Evolutionary conservation across 352 stramenopile species (phyloP).

Genomic region (Thalassiosira mediterranea): DNA sequence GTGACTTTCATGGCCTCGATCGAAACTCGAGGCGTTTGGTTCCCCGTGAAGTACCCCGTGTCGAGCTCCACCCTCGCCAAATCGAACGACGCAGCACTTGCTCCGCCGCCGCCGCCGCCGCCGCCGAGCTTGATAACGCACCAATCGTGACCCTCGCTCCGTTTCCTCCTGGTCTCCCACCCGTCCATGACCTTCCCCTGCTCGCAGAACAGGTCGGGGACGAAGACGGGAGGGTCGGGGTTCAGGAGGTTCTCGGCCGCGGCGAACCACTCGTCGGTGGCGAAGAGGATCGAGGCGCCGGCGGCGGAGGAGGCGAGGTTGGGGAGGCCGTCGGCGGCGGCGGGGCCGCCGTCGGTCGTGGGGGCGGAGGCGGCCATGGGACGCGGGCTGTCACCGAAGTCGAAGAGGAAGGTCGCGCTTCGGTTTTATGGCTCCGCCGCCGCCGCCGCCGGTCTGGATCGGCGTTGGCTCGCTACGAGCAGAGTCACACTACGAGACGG

Average conservation of each 20-base stretch:
- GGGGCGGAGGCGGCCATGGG: too few species aligned
- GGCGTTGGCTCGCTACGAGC: too few species aligned
- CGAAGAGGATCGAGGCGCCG: conserved; percentile 84
- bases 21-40: conserved; percentile 81
- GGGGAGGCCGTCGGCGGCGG: background rate
- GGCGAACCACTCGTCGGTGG: conserved; percentile 92
- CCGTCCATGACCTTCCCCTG: conserved; percentile 96
- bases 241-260: conserved; percentile 87
- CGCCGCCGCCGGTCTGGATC: too few species aligned
- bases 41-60: conserved; percentile 88
- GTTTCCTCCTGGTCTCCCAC: conserved; percentile 84
- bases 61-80: conserved; percentile 82
- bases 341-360: background rate
- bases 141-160: conserved; percentile 85
- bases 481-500: too few species aligned
- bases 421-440: too few species aligned
- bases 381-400: too few species aligned
- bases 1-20: conserved; percentile 65
- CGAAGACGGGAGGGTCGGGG: conserved; percentile 86
- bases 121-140: conserved; percentile 80
- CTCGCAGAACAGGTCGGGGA: conserved; percentile 89
- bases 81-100: conserved; percentile 10
- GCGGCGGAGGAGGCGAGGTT: conserved; percentile 18
- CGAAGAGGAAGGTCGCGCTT: too few species aligned
- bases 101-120: conserved; percentile 13